Conservation (phyloP, 2,329 filamentous ascomycete species). For the Trichoderma citrinoviride region DNA sequence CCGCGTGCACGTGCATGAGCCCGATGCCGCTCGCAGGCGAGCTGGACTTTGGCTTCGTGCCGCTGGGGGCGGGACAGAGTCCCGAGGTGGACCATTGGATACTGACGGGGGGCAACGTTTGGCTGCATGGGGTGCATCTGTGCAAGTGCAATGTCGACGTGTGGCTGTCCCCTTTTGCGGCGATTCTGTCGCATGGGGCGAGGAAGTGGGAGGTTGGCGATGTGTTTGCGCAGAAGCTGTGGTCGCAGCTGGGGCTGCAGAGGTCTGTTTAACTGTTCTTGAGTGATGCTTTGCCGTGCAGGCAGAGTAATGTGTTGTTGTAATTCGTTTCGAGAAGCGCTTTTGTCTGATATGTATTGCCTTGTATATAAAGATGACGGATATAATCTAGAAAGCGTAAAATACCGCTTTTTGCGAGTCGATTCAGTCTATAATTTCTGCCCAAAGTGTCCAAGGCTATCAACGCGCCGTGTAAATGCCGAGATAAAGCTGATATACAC, state of each 20-base stretch:
- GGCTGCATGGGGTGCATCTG: slow-evolving; percentile 14
- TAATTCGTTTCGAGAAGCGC: too few relatives aligned
- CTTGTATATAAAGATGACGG: too few relatives aligned
- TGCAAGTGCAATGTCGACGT: slow-evolving; percentile 19
- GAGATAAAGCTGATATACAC: neutral
- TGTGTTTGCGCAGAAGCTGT: slow-evolving; percentile 20
- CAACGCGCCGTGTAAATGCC: neutral
- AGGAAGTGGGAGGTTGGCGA: slow-evolving; percentile 17
- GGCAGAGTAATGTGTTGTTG: too few relatives aligned
- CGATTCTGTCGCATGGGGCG: slow-evolving; percentile 9
- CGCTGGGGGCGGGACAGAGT: slow-evolving; percentile 6
- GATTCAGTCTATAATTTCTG: neutral
- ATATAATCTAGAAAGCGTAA: too few relatives aligned
- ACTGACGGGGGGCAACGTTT: slow-evolving; percentile 14
- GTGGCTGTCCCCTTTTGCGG: slow-evolving; percentile 21
- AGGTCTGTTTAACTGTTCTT: neutral
- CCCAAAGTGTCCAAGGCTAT: neutral
- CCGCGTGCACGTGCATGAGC: slow-evolving; percentile 25
- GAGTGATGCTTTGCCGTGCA: neutral
- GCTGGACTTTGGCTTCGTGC: slow-evolving; percentile 20
- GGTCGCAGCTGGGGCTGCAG: slow-evolving; percentile 14
- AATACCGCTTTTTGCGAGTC: too few relatives aligned
- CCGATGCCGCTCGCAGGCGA: neutral
- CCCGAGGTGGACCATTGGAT: slow-evolving; percentile 21
- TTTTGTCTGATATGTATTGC: too few relatives aligned